phyloP scores from a whole-genome alignment of 352 stramenopile species.

The Globisporangium acanthophoron region DNA sequence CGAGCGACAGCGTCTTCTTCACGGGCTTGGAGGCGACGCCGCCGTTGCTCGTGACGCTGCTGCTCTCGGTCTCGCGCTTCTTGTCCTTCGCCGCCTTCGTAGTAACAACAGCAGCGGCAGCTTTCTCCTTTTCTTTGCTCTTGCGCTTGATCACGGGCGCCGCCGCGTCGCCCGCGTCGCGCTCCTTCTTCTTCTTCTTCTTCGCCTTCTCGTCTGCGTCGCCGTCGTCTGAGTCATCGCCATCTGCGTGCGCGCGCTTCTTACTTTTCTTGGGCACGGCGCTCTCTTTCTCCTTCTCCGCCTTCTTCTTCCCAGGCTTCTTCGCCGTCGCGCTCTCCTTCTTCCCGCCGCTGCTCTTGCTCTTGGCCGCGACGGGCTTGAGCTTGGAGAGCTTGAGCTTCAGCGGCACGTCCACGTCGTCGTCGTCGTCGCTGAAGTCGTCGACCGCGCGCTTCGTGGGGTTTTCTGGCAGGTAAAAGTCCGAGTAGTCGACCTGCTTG shows the following conservation, averaged over 20 bases:
- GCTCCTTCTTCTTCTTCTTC: conserved; percentile 7
- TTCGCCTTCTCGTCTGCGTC: not conserved
- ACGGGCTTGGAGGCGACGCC: not conserved
- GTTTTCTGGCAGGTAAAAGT: conserved; percentile 21
- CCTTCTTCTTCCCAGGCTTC: conserved; percentile 13
- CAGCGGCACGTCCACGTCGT: conserved; percentile 18
- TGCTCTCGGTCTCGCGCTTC: conserved; percentile 8
- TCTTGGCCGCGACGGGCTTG: conserved; percentile 14
- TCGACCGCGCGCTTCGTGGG: conserved; percentile 14
- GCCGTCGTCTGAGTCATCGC: not conserved
- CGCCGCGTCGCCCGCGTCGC: not conserved
- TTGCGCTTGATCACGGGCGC: not conserved
- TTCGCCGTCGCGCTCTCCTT: conserved; percentile 5
- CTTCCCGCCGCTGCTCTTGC: conserved; percentile 4
- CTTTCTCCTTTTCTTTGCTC: conserved; percentile 1
- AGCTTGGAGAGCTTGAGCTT: conserved; percentile 14
- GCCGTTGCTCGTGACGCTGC: not conserved
- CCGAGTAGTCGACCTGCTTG: conserved; percentile 36
- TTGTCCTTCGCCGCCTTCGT: conserved; percentile 5
- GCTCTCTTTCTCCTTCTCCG: not conserved
- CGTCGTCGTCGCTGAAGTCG: conserved; percentile 24
- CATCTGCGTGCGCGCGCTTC: conserved; percentile 6
- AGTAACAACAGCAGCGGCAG: not conserved
- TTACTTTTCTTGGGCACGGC: conserved; percentile 11
- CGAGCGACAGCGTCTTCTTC: conserved; percentile 1